Percentiles rank a stretch among this genome's conserved stretches.
These are phyloP conservation scores for Pedinophyceae sp. DNA, from an alignment of 139 green algal genomes.

Conservation along the genomic window DNA sequence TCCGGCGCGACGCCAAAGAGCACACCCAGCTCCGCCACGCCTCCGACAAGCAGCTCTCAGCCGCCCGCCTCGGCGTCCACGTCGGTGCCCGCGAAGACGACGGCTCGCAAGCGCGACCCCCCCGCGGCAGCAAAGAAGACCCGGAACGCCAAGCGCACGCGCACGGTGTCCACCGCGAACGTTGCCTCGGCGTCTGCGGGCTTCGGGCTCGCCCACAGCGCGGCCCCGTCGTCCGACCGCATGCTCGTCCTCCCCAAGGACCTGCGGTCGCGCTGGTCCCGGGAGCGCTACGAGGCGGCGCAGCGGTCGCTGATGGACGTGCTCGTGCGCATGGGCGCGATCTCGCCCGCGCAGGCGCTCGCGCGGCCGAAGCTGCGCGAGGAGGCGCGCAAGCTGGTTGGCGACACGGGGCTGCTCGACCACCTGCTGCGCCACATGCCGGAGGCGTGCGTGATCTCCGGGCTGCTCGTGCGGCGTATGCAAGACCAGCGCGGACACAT, in stretches of 20 bases:
- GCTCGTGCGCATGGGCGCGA: slow-evolving; percentile 14
- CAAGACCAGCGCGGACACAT: slow-evolving; percentile 40
- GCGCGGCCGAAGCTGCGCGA: slow-evolving; percentile 29
- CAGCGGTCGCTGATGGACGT: slow-evolving; percentile 29
- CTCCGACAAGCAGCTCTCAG: no score
- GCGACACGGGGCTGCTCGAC: slow-evolving; percentile 41
- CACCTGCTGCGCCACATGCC: slow-evolving; percentile 45
- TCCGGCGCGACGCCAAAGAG: no score
- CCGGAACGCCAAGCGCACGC: no score
- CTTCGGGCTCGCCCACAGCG: no score
- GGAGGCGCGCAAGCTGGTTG: slow-evolving; percentile 31
- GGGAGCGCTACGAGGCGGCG: slow-evolving; percentile 23
- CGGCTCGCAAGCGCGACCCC: no score
- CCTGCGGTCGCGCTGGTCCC: slow-evolving; percentile 11
- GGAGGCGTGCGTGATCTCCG: slow-evolving; percentile 20
- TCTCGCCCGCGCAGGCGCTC: slow-evolving; percentile 14
- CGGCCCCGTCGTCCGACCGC: no score
- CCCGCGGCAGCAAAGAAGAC: no score
- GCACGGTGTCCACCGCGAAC: no score
- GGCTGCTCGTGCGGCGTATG: slow-evolving; percentile 24
- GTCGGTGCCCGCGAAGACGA: no score
- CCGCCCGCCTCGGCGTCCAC: no score
- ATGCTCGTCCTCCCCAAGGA: not conserved
- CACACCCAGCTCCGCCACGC: no score
- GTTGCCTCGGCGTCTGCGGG: no score